Base-by-base conservation (phyloP, 2,329 filamentous ascomycete genomes). In the Trichoderma sp. region DNA sequence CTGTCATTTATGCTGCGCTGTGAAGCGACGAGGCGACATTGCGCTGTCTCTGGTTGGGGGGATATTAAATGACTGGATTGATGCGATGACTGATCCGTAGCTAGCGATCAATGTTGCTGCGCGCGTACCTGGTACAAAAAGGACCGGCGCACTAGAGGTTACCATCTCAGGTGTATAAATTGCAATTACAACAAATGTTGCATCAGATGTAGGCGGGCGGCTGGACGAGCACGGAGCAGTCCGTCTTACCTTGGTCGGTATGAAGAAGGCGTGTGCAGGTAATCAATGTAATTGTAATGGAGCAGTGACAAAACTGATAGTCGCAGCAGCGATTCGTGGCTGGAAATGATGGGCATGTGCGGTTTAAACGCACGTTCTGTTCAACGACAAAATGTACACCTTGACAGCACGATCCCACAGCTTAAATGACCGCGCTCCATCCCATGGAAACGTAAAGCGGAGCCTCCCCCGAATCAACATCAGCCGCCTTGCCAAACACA, bases 121-220 rank as follows among this genome's bases (percentile, higher is more conserved):
- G 37, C 49, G 10, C 37, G 61, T 55, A 64, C 49, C 61, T 55
- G 61, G 61, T 64, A 64, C 61, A 31, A 16, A 16, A 35, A 19
- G 27, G 3, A 33, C 24, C 35, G 57, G 21, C 11, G 37, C 13
- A 35, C 57, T 43, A 37, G 14, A n/a, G 19, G 56, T 33, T 35
- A 35, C 56, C 43, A 61, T 37, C 47, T 33, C 37, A 31, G 43
- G 24, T 14, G 60, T 53, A 43, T 43, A 64, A 55, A 64, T 64
- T 55, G 21, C 49, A 40, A 49, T 49, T 65, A 47, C 24, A 55
- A 31, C 35, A 55, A 56, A 65, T 47, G 62, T 33, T 29, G 52
- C 53, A 57, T 66, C 53, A 66, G 57, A 66, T 29, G 53, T 40
- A 55, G 53, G 53, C 29, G 53, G 62, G 29, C 55, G 55, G 53